Base-by-base conservation (phyloP, 202 grass and related monocot species). In the Panicum hallii region DNA sequence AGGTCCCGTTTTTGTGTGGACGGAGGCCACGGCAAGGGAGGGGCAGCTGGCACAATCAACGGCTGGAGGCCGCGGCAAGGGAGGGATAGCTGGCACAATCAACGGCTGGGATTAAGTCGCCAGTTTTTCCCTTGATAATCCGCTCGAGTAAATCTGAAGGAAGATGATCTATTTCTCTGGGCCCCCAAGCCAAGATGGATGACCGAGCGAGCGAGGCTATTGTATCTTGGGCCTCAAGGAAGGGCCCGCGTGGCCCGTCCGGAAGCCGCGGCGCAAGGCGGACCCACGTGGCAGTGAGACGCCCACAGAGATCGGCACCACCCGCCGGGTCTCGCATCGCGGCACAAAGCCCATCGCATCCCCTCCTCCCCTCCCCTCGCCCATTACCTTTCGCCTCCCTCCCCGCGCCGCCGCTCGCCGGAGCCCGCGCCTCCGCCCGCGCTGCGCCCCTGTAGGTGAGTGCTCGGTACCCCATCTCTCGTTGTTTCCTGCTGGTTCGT, bases 351-450 rank as follows among this genome's bases (percentile, higher is more conserved):
- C 82, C 69, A 74, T 48, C 81, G 15, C 56, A 9, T 45, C 0
- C 15, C 2, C 11, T 7, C 70, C 57, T 16, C 70, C 44, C 70
- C 2, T 20, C 57, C 2, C 45, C 26, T 40, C 56, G 1, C 56
- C 80, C 65, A 26, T 32, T 64, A 15, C 19, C 50, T 45, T 42
- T 60, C 74, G 16, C 62, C 36, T 48, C 72, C 63, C 43, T 28
- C 66, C 43, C 36, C 11, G 78, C 78, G 88, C 73, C 79, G 83
- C 79, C 88, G 88, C 66, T 86, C 88, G 88, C 79, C 83, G 79
- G 83, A 90, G 83, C 77, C 54, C 20, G 38, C 34, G 82, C 38
- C 43, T 45, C 70, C 70, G 23, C 23, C 23, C 63, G 83, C 38
- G 16, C 15, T 15, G 50, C 53, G 17, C 53, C 50, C 72, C 67